phyloP scores from a whole-genome alignment of 352 stramenopile genomes.

The Globisporangium cylindrosporum region DNA sequence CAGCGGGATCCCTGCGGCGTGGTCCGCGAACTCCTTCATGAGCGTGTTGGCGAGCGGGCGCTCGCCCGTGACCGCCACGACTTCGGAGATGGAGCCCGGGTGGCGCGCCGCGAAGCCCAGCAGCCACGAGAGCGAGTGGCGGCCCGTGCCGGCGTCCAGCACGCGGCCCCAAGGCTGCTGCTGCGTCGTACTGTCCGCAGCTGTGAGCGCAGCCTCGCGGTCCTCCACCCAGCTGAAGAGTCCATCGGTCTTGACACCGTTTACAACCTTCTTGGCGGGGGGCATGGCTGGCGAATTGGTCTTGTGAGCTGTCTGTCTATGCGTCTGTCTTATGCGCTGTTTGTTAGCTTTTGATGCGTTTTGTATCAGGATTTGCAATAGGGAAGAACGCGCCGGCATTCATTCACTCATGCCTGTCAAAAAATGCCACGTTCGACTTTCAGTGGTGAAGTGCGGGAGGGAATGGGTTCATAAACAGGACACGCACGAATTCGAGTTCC shows the following conservation, averaged over 20 bases:
- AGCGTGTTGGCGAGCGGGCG: constrained; percentile 43
- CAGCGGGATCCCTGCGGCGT: constrained; percentile 29
- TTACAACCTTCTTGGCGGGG: constrained; percentile 17
- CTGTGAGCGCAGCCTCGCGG: constrained; percentile 31
- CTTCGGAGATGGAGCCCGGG: constrained; percentile 26
- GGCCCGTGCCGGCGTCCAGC: constrained; percentile 88
- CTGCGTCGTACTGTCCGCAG: constrained; percentile 12
- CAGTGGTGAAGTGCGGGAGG: not conserved
- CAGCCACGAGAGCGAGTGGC: constrained; percentile 90
- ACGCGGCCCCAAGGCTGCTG: constrained; percentile 52
- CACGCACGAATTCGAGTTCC: not conserved
- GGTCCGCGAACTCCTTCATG: constrained; percentile 34
- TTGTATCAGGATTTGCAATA: not conserved
- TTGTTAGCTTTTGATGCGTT: not conserved
- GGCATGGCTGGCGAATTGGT: constrained; percentile 9
- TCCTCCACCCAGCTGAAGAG: constrained; percentile 78
- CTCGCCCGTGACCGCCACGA: constrained; percentile 79
- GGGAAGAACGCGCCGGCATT: too few relatives aligned
- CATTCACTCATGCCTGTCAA: not conserved
- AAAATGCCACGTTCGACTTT: not conserved
- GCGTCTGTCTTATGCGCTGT: too few relatives aligned
- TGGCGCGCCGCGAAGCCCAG: constrained; percentile 29
- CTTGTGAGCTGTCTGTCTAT: not conserved
- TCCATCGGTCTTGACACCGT: constrained; percentile 47
- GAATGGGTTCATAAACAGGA: constrained; percentile 4